phyloP scores from a whole-genome alignment of 2,329 filamentous ascomycete species.

The Immersiporthe knoxdaviesiana region DNA sequence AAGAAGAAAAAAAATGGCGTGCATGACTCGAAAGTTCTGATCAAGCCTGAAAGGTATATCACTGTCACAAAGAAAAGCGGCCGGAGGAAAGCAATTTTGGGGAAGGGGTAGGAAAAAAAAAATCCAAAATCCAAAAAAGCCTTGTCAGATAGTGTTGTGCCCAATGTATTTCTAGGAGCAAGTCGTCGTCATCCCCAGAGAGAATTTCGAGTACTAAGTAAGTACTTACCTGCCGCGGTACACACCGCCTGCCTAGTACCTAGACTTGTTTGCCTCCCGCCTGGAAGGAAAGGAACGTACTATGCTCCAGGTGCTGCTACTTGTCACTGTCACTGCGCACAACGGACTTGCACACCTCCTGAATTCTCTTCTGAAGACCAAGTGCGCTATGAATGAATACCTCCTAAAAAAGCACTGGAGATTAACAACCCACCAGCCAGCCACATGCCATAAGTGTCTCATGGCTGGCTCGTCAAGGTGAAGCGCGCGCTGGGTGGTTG shows the following conservation, averaged over 20 bases:
- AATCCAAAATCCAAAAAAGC: background rate
- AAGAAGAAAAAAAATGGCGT: background rate
- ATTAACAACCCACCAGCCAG: conserved; percentile 6
- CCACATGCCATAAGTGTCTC: conserved; percentile 8
- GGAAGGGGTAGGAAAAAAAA: background rate
- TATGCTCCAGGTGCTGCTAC: background rate
- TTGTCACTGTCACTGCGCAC: background rate
- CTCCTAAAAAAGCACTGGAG: background rate
- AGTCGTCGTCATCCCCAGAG: conserved; percentile 9
- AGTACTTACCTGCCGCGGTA: too few relatives aligned
- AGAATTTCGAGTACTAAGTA: background rate
- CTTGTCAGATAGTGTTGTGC: background rate
- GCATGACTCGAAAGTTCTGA: background rate
- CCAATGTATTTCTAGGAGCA: background rate
- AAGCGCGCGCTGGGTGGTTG: background rate
- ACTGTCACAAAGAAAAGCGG: background rate
- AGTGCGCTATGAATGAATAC: background rate
- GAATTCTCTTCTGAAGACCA: background rate
- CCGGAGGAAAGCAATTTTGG: background rate
- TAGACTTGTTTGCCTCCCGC: background rate
- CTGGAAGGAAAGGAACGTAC: background rate
- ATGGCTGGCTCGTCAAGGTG: conserved; percentile 7
- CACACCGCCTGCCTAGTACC: conserved; percentile 3
- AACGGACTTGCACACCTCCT: background rate
- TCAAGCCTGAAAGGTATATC: background rate